Percentiles rank a stretch among this genome's conserved stretches.
Evolutionary conservation across 1,139 yeast genomes (phyloP).

Genomic region (Zygoascus sp.): DNA sequence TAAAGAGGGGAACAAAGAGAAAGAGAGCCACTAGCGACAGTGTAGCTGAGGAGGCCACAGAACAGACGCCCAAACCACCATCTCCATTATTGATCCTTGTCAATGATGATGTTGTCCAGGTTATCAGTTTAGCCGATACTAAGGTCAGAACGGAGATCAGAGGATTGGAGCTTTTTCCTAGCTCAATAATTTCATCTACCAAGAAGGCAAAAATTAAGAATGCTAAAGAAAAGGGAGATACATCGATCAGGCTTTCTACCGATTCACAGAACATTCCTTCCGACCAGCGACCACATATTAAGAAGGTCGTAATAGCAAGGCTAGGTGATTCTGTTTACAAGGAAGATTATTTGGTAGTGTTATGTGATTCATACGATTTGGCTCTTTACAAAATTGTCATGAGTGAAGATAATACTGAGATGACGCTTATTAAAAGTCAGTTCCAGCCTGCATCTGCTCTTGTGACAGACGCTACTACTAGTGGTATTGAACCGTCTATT

Average conservation of each 20-base stretch:
- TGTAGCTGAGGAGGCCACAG: not conserved
- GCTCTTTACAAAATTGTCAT: constrained; percentile 57
- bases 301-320: constrained; percentile 10
- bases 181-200: not conserved
- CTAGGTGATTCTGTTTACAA: constrained; percentile 53
- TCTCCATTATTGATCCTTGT: constrained; percentile 1
- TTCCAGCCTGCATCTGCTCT: constrained; percentile 34
- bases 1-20: constrained; percentile 7
- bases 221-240: not conserved
- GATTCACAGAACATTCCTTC: not conserved
- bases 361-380: constrained; percentile 79
- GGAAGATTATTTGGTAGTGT: constrained; percentile 60
- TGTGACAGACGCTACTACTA: constrained; percentile 49
- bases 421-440: constrained; percentile 47
- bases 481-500: constrained; percentile 7
- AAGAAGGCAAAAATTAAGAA: not conserved
- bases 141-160: constrained; percentile 1
- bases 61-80: not conserved
- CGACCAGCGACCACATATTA: constrained; percentile 1
- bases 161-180: constrained; percentile 4
- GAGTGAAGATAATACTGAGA: constrained; percentile 44
- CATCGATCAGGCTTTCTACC: not conserved
- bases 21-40: constrained; percentile 5
- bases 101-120: constrained; percentile 1
- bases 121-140: constrained; percentile 6